A percentile compares a stretch with the other conserved stretches of the same genome.
Conservation (phyloP, 306 rosid species). For the Cyclanthera cordifolia region DNA sequence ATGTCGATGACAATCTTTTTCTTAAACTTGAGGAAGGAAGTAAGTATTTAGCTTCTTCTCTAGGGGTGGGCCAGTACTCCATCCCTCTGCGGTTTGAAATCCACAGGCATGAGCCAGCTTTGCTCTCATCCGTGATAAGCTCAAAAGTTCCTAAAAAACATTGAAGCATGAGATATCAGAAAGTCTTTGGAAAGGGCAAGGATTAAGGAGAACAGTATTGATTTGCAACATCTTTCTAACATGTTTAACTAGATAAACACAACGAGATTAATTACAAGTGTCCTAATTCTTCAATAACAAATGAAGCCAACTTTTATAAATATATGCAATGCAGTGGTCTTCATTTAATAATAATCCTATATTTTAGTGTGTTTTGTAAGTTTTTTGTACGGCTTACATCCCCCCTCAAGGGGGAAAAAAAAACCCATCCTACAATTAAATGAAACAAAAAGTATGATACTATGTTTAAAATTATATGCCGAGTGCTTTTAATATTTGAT, state of each 20-base stretch:
- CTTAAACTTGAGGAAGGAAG: conserved; percentile 19
- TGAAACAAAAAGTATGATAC: not conserved
- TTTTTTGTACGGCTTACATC: not conserved
- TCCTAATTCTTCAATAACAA: not conserved
- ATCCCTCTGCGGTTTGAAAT: conserved; percentile 82
- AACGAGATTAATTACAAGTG: not conserved
- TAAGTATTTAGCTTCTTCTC: conserved; percentile 56
- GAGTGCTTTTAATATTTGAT: not conserved
- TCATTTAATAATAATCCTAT: not conserved
- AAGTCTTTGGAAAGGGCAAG: conserved; percentile 4
- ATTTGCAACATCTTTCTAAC: not conserved
- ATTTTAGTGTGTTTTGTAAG: not conserved
- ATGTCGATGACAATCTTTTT: conserved; percentile 34
- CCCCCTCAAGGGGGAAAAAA: no score
- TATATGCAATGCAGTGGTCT: not conserved
- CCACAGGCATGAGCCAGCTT: conserved; percentile 93
- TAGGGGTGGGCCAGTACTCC: conserved; percentile 86
- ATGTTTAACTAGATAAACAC: conserved; percentile 4
- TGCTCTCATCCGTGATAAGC: conserved; percentile 70
- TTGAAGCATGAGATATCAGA: conserved; percentile 22
- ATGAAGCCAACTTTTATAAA: not conserved
- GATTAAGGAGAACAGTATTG: not conserved
- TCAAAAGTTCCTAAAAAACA: conserved; percentile 65
- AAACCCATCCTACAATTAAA: not conserved
- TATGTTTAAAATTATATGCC: not conserved